Evolutionary conservation across 2,329 filamentous ascomycete genomes (phyloP).

Genomic region (Aspergillus sp.): DNA sequence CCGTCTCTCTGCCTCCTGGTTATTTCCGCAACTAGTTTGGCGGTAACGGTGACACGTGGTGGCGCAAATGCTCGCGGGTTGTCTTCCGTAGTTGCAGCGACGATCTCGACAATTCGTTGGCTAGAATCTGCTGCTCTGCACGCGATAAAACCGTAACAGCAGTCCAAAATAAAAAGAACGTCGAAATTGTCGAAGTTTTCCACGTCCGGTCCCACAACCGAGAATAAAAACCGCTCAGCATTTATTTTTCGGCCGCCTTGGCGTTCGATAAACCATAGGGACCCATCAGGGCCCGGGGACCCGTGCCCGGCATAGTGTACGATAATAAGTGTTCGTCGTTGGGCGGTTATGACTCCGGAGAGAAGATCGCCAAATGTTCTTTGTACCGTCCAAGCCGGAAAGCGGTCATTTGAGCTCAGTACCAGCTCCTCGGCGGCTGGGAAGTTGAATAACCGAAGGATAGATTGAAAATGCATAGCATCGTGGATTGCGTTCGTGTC

Average conservation of each 20-base stretch:
- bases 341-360: no score
- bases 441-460: no score
- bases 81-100: conserved; percentile 9
- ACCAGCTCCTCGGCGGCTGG: no score
- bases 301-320: conserved; percentile 13
- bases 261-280: no score
- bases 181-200: conserved; percentile 14
- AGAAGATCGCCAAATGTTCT: no score
- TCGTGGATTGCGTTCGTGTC: no score
- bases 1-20: conserved; percentile 7
- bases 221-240: not conserved
- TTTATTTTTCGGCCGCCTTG: not conserved
- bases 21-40: conserved; percentile 10
- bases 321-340: not conserved
- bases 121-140: conserved; percentile 2
- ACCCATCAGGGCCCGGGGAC: not conserved
- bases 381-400: no score
- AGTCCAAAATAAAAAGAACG: conserved; percentile 17
- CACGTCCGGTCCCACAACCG: not conserved
- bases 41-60: conserved; percentile 6
- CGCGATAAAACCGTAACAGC: conserved; percentile 9
- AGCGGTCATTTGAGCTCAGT: no score
- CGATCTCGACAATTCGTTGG: conserved; percentile 18
- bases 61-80: conserved; percentile 1
- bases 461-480: no score